Conservation (phyloP, 2,329 filamentous ascomycete genomes). For the Cladosporium oxysporum region DNA sequence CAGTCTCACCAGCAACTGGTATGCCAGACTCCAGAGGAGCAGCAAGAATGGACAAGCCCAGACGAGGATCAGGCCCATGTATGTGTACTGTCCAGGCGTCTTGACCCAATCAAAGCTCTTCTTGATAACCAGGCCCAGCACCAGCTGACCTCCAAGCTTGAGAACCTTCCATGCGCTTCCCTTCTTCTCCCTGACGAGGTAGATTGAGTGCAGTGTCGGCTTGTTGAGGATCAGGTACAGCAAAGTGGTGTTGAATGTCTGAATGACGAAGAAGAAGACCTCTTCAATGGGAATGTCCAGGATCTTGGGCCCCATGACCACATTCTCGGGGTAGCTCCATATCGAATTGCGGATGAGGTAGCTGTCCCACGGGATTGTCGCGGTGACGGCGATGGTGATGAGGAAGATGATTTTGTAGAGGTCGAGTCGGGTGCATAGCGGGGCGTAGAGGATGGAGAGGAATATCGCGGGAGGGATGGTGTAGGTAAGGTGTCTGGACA, state of each 20-base stretch:
- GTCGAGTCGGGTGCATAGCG: conserved; percentile 63
- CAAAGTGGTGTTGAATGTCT: conserved; percentile 71
- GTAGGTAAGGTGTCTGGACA: conserved; percentile 62
- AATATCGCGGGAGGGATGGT: conserved; percentile 64
- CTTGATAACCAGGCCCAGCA: conserved; percentile 48
- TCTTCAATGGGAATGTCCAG: conserved; percentile 70
- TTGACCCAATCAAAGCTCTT: conserved; percentile 50
- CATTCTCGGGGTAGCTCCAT: conserved; percentile 70
- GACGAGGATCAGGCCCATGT: conserved; percentile 67
- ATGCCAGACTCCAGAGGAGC: conserved; percentile 64
- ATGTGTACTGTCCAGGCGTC: conserved; percentile 57
- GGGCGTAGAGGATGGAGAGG: conserved; percentile 61
- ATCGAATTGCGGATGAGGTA: conserved; percentile 68
- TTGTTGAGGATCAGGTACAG: conserved; percentile 70
- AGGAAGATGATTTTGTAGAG: conserved; percentile 63
- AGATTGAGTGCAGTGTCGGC: conserved; percentile 57
- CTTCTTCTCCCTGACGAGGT: conserved; percentile 48
- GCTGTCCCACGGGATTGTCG: conserved; percentile 76
- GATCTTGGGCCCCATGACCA: conserved; percentile 63
- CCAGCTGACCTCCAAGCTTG: conserved; percentile 53
- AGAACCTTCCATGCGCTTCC: conserved; percentile 42
- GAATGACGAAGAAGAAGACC: conserved; percentile 75
- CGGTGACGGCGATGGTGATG: conserved; percentile 62
- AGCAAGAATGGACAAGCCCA: conserved; percentile 70
- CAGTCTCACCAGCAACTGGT: conserved; percentile 63